Percentiles rank a stretch among this genome's conserved stretches.
phyloP scores from a whole-genome alignment of 2,329 filamentous ascomycete species.

The Aschersonia sp. region DNA sequence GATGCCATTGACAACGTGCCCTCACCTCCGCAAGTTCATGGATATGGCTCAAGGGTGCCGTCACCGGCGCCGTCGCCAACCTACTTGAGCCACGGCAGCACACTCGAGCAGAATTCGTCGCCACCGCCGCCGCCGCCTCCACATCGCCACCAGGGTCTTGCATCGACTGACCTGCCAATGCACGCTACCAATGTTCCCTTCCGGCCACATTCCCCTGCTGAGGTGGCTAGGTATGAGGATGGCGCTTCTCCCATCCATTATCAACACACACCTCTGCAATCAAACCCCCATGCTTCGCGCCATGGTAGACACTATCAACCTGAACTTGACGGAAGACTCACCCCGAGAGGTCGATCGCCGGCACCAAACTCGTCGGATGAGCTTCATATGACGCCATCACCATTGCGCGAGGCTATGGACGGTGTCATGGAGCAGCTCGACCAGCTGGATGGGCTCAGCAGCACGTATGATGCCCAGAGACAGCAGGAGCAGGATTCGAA shows the following conservation, averaged over 20 bases:
- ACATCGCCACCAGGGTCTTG: constrained; percentile 50
- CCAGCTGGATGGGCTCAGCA: constrained; percentile 47
- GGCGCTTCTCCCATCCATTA: constrained; percentile 17
- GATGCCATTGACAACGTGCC: constrained; percentile 7
- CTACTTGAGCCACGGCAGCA: constrained; percentile 10
- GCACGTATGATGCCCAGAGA: constrained; percentile 33
- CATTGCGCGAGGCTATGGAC: constrained; percentile 89
- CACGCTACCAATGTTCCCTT: constrained; percentile 24
- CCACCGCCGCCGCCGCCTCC: constrained; percentile 76
- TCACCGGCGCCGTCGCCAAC: constrained; percentile 10
- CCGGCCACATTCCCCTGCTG: constrained; percentile 11
- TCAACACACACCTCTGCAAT: constrained; percentile 18
- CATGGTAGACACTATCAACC: constrained; percentile 17
- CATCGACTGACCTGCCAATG: constrained; percentile 9
- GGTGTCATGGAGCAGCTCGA: constrained; percentile 93
- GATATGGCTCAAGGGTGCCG: constrained; percentile 17
- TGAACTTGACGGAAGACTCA: constrained; percentile 23
- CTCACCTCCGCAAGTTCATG: constrained; percentile 11
- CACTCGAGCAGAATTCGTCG: constrained; percentile 36
- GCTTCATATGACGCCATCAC: constrained; percentile 70
- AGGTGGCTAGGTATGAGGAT: constrained; percentile 19
- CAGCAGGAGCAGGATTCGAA: constrained; percentile 21
- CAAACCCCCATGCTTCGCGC: constrained; percentile 23
- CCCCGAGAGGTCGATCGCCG: constrained; percentile 46
- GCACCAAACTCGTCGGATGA: constrained; percentile 52